Base-by-base conservation (phyloP, 208 protist genomes). In the Leishmania aethiopica region DNA sequence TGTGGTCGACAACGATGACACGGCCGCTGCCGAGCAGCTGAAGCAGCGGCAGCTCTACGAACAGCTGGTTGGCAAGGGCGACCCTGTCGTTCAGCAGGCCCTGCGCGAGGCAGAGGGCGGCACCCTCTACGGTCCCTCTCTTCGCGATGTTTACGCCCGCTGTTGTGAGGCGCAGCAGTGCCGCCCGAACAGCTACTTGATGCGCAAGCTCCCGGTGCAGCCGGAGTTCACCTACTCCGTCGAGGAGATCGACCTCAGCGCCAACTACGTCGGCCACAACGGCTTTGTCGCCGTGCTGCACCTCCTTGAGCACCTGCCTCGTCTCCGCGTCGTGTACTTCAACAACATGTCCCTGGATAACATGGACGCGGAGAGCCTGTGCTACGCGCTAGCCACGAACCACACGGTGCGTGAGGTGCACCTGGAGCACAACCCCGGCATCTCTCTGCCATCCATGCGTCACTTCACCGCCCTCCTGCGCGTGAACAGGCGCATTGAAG, bases 341-440 rank as follows among this genome's bases (percentile, higher is more conserved):
- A 93, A 94, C 86, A 90, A 96, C 88, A 98, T 97, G 95, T 91
- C 91, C 7, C 84, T 98, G 11, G 89, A 96, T 85, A 98, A 96
- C 85, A 71, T 73, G 32, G 95, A 98, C 81, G 92, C 88, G 42
- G 88, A 94, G 86, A 86, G 90, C 77, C 75, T 98, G 67, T 96
- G 92, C 84, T 90, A 90, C 77, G 87, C 89, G 32, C 88, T 97
- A 28, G 66, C 74, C 45, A 62, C 80, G 0, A 91, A 96, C 82
- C 64, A 80, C 19, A 91, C 82, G 35, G 81, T 98, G 40, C 78
- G 72, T 22, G 82, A 82, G 62, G 84, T 98, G 49, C 82, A 96
- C 67, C 53, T 97, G 64, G 80, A 90, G n/a, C 90, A 96, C 87
- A 98, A 98, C 86, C 84, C 84, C 32, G 86, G 88, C 35, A 96